phyloP scores from a whole-genome alignment of 2,329 filamentous ascomycete species.

The Emergomyces africanus region DNA sequence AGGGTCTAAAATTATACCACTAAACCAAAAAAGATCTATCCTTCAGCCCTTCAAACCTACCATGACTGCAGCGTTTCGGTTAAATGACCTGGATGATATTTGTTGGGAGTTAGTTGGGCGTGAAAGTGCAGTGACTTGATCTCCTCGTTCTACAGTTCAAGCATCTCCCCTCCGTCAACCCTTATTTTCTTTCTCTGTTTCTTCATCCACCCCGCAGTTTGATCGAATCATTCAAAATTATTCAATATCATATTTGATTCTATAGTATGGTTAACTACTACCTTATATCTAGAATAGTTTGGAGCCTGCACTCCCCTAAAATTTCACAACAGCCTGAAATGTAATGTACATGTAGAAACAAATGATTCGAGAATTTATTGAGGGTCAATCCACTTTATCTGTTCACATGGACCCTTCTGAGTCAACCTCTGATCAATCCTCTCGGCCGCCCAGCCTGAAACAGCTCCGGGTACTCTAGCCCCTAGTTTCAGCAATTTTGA shows the following conservation, averaged over 20 bases:
- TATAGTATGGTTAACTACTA: too few species aligned
- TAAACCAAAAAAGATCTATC: too few species aligned
- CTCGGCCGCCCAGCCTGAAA: constrained; percentile 8
- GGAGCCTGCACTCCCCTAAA: not conserved
- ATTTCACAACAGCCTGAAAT: not conserved
- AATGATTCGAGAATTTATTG: not conserved
- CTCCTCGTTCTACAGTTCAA: too few species aligned
- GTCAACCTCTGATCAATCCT: constrained; percentile 2
- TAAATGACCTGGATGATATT: too few species aligned
- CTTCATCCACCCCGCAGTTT: not conserved
- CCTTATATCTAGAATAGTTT: not conserved
- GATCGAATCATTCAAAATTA: not conserved
- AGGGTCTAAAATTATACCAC: too few species aligned
- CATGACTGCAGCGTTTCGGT: too few species aligned
- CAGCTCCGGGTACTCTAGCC: not conserved
- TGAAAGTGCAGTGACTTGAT: too few species aligned
- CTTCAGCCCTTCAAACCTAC: too few species aligned
- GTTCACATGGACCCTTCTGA: constrained; percentile 3
- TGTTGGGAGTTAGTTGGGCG: too few species aligned
- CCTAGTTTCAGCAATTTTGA: constrained; percentile 3
- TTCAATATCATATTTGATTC: too few species aligned
- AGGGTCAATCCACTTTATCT: constrained; percentile 4
- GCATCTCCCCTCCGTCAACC: too few species aligned
- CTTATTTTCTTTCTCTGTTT: too few species aligned
- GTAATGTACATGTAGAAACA: not conserved